Evolutionary conservation across 2,329 filamentous ascomycete genomes (phyloP).

Genomic region (Xylariaceae sp.): DNA sequence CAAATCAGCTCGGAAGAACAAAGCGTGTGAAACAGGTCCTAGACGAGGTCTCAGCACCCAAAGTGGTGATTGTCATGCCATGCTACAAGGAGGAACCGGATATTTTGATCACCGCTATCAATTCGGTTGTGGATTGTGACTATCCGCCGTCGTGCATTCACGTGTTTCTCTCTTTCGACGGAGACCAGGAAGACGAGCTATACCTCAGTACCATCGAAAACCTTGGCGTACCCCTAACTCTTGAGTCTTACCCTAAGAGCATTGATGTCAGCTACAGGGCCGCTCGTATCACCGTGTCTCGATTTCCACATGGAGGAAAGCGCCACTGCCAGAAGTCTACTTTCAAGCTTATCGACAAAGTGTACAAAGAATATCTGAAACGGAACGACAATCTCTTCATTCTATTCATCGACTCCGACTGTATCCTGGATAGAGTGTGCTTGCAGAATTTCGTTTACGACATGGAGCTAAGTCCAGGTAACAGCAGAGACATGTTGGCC

Average conservation of each 20-base stretch:
- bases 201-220: conserved; percentile 83
- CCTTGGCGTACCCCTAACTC: conserved; percentile 73
- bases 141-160: conserved; percentile 91
- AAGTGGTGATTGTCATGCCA: conserved; percentile 94
- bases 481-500: conserved; percentile 86
- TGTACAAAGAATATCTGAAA: conserved; percentile 83
- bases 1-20: conserved; percentile 75
- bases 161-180: conserved; percentile 93
- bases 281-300: conserved; percentile 82
- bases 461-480: conserved; percentile 95
- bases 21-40: conserved; percentile 80
- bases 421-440: conserved; percentile 85
- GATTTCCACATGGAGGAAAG: conserved; percentile 92
- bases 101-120: conserved; percentile 76
- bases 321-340: conserved; percentile 90
- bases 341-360: conserved; percentile 87
- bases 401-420: conserved; percentile 96
- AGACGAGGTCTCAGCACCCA: conserved; percentile 81
- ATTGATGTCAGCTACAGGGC: conserved; percentile 84
- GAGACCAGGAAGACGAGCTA: conserved; percentile 80
- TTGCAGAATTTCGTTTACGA: conserved; percentile 98
- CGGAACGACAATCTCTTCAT: conserved; percentile 90
- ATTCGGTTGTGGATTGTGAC: conserved; percentile 90
- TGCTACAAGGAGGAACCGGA: conserved; percentile 90
- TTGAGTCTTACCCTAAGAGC: conserved; percentile 78